Evolutionary conservation across 164 flowering plant genomes (phyloP), one percentile per base, ranked within the genome.

Genomic region (Macadamia tetraphylla): DNA sequence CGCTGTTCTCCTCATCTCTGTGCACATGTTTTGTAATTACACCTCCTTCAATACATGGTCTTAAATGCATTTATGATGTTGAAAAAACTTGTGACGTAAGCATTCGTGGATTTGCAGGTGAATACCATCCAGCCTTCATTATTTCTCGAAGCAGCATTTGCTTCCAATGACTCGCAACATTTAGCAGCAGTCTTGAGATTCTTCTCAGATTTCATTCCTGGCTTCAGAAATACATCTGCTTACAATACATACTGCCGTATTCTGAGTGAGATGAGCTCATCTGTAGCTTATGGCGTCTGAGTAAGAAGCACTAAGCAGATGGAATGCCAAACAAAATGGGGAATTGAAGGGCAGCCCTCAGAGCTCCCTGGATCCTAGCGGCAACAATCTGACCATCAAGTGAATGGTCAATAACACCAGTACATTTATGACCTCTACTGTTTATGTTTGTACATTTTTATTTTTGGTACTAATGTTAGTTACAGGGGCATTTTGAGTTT

Each of bases 171-270:
- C 73, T 70, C 89, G 0, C 96, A 88, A 72, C 92, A 81, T 66
- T 70, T 95, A 23, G 96, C 97, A 58, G 88, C 99, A 44, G 90
- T 90, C 23, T 73, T 95, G 68, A 87, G 98, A 65, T 92, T 92
- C 78, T 86, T 89, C 63, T 76, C 84, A 10, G 99, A 95, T 75
- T 92, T 84, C 64, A 82, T 78, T 62, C 96, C 98, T 46, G 92
- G 87, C 53, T 92, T 95, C 78, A 83, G 66, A 76, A 79, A 65
- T 76, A 84, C 91, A 51, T 31, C 88, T n/a, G 98, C 92, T 67
- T 77, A 87, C 71, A 71, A 23, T 35, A 76, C 81, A 3, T 94
- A 85, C 68, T 78, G 72, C 63, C 83, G 70, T 17, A 62, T 85
- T 66, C 84, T 92, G 59, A 80, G 65, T 62, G 79, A 74, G 66